A percentile compares a stretch with the other conserved stretches of the same genome.
These are phyloP conservation scores for Ceratocystiopsis sp. DNA, from an alignment of 2,329 filamentous ascomycete species.

Conservation along the genomic window DNA sequence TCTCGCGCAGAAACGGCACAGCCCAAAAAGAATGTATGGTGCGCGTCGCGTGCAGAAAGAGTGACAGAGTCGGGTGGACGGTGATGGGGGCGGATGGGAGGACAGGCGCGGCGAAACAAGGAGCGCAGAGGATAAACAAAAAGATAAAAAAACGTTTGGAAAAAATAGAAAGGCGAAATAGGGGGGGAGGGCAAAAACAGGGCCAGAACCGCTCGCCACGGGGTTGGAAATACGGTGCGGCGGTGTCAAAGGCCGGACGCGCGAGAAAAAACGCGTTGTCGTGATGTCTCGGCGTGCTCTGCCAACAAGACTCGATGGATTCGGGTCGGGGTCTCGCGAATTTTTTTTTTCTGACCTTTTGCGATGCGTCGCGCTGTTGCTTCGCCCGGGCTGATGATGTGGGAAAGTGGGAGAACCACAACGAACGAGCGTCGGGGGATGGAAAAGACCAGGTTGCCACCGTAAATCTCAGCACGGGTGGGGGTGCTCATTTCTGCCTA, in stretches of 20 bases:
- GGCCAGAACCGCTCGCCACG: conserved; percentile 6
- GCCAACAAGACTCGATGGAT: conserved; percentile 41
- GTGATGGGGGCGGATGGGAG: background rate
- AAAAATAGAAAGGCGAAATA: conserved; percentile 6
- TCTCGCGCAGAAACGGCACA: too few species aligned
- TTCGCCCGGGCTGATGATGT: conserved; percentile 23
- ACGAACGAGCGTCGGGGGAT: conserved; percentile 31
- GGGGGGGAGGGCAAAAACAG: conserved; percentile 1
- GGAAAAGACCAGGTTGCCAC: conserved; percentile 18
- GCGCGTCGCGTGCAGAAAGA: too few species aligned
- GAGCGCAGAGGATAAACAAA: background rate
- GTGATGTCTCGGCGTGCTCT: conserved; percentile 30
- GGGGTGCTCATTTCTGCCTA: conserved; percentile 13
- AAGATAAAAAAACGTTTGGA: conserved; percentile 1
- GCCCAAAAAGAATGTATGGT: too few species aligned
- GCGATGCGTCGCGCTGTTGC: conserved; percentile 37
- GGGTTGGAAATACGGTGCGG: conserved; percentile 19
- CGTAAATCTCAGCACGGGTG: conserved; percentile 28
- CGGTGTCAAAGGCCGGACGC: conserved; percentile 23
- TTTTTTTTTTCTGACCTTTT: conserved; percentile 44
- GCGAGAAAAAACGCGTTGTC: conserved; percentile 34
- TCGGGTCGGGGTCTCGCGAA: conserved; percentile 41
- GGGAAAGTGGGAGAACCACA: conserved; percentile 32
- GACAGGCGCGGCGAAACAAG: background rate
- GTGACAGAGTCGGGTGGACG: background rate